Evolutionary conservation across 106 monocot genomes (phyloP).

Genomic region (Phalaenopsis equestris): DNA sequence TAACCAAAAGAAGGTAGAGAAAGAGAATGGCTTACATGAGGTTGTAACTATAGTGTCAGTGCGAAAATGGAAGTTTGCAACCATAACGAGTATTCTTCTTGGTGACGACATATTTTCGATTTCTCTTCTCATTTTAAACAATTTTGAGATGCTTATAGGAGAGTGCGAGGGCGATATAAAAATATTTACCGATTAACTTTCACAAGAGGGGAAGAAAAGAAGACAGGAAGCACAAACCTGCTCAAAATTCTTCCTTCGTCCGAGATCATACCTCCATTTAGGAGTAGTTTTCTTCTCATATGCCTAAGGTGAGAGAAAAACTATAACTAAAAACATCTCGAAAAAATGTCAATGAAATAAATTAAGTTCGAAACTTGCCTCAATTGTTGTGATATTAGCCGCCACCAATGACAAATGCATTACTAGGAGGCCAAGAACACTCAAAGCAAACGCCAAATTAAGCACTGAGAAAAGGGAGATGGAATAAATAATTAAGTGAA

Average conservation of each 20-base stretch:
- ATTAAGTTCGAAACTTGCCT: constrained; percentile 29
- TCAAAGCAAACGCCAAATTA: constrained; percentile 82
- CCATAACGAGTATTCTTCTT: too few relatives aligned
- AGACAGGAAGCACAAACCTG: constrained; percentile 34
- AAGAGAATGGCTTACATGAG: not conserved
- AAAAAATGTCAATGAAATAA: not conserved
- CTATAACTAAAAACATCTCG: not conserved
- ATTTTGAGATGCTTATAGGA: too few relatives aligned
- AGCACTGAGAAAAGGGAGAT: constrained; percentile 33
- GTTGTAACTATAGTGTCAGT: too few relatives aligned
- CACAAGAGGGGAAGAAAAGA: not conserved
- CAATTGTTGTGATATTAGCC: constrained; percentile 80
- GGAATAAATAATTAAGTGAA: not conserved
- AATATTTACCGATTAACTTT: too few relatives aligned
- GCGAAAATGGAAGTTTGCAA: too few relatives aligned
- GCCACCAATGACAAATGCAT: constrained; percentile 87
- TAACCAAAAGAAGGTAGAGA: not conserved
- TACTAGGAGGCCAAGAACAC: constrained; percentile 80
- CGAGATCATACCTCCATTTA: constrained; percentile 82
- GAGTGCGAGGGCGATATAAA: too few relatives aligned
- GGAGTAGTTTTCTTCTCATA: constrained; percentile 89
- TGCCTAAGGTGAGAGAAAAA: constrained; percentile 33
- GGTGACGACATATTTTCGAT: too few relatives aligned
- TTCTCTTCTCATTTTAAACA: too few relatives aligned
- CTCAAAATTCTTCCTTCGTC: constrained; percentile 73